Evolutionary conservation across 2,329 filamentous ascomycete species (phyloP), one percentile per base, ranked within the genome.

Genomic region (Ustulina deusta): DNA sequence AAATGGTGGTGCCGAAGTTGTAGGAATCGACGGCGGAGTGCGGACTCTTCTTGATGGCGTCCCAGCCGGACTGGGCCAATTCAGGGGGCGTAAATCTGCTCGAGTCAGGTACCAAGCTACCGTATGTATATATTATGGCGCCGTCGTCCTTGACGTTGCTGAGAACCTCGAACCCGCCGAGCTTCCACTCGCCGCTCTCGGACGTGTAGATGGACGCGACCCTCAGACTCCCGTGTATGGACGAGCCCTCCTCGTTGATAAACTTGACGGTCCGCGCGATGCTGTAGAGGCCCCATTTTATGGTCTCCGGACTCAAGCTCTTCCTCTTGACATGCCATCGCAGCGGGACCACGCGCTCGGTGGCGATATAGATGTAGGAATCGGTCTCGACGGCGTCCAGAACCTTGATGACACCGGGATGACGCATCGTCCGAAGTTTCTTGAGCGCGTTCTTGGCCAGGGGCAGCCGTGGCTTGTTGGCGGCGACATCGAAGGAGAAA

Each of bases 131-230:
- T 76, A 99, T 94, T 55, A 97, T 85, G 10, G 94, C 93, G 74
- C 98, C 93, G 69, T 98, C 94, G 65, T 98, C 96, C 76, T 97
- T 98, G 82, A 98, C 90, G 42, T 92, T 97, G 81, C 94, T 98
- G 66, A 98, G 80, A 5, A 97, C 87, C 73, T 99, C 96, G 73
- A 99, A 97, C 0, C 96, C 96, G 22, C 92, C 94, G 1, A 99
- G 83, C 77, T 97, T 98, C 96, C 96, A 99, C 81, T 99, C 96
- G 65, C 96, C 96, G 76, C 96, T 97, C 78, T 98, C 95, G 68
- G 93, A 94, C 3, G 93, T 96, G 80, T 94, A 99, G 71, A 99
- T 86, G 0, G 95, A 97, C 0, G 92, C 92, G 22, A 93, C 91
- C 69, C 93, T 90, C 60, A 99, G 84, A 74, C 89, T 93, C 56